Evolutionary conservation across 2,329 filamentous ascomycete genomes (phyloP).

Genomic region (Albophoma yamanashiensis): DNA sequence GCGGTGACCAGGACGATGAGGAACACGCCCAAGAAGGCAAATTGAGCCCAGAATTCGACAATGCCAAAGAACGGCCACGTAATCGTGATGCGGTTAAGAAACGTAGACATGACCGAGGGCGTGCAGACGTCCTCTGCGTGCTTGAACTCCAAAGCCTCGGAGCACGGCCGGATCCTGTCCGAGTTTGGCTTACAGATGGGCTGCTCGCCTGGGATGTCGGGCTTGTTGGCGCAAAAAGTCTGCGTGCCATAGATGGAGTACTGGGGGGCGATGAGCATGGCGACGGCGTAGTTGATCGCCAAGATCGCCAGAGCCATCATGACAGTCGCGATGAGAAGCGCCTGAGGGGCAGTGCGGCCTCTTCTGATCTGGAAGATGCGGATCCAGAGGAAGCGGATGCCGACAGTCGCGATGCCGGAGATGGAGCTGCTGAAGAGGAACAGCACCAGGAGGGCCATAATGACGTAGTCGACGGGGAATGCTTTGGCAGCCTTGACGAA

Average conservation of each 20-base stretch:
- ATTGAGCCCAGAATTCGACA: slow-evolving; percentile 94
- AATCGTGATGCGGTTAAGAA: slow-evolving; percentile 83
- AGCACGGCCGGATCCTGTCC: slow-evolving; percentile 70
- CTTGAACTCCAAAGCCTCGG: slow-evolving; percentile 61
- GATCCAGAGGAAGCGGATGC: slow-evolving; percentile 95
- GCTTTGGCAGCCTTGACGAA: slow-evolving; percentile 63
- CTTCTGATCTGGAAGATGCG: slow-evolving; percentile 84
- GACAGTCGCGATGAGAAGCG: slow-evolving; percentile 80
- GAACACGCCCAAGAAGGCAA: slow-evolving; percentile 78
- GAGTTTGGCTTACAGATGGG: slow-evolving; percentile 66
- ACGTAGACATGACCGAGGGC: slow-evolving; percentile 80
- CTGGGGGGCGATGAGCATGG: slow-evolving; percentile 90
- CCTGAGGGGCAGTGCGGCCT: slow-evolving; percentile 83
- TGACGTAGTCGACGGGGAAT: slow-evolving; percentile 85
- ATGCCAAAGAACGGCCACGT: slow-evolving; percentile 94
- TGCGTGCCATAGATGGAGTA: slow-evolving; percentile 93
- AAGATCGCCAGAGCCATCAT: slow-evolving; percentile 83
- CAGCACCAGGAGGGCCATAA: slow-evolving; percentile 76
- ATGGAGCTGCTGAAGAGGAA: slow-evolving; percentile 86
- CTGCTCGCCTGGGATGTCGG: slow-evolving; percentile 49
- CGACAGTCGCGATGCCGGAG: slow-evolving; percentile 73
- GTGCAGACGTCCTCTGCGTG: slow-evolving; percentile 77
- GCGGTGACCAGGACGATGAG: slow-evolving; percentile 69
- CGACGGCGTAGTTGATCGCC: slow-evolving; percentile 84
- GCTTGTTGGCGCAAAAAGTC: slow-evolving; percentile 74